These are phyloP conservation scores for Sporothrix pallida DNA, from an alignment of 2,329 filamentous ascomycete genomes.

Conservation along the genomic window DNA sequence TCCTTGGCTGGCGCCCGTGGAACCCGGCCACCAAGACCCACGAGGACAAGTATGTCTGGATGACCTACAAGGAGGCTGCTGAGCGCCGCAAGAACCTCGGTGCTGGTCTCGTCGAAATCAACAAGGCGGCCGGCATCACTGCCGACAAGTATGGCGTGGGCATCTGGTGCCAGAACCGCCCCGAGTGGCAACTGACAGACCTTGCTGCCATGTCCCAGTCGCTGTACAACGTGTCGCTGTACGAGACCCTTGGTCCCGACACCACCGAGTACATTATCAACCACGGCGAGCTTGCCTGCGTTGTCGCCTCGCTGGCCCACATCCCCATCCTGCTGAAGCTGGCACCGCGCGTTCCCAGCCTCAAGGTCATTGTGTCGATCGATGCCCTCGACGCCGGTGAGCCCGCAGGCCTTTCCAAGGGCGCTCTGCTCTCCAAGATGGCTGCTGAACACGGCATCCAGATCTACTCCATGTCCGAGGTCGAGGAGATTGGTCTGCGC, in stretches of 20 bases:
- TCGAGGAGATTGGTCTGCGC: slow-evolving; percentile 78
- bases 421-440: slow-evolving; percentile 74
- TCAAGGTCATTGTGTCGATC: slow-evolving; percentile 88
- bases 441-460: slow-evolving; percentile 75
- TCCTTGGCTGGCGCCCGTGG: slow-evolving; percentile 82
- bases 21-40: slow-evolving; percentile 74
- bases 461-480: slow-evolving; percentile 78
- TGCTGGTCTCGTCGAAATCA: slow-evolving; percentile 81
- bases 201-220: slow-evolving; percentile 85
- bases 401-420: slow-evolving; percentile 76
- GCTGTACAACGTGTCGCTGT: slow-evolving; percentile 89
- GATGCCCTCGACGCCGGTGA: slow-evolving; percentile 85
- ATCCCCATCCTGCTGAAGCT: slow-evolving; percentile 82
- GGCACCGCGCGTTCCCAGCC: slow-evolving; percentile 71
- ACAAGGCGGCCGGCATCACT: slow-evolving; percentile 72
- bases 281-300: slow-evolving; percentile 76
- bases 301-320: slow-evolving; percentile 80
- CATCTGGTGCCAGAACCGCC: slow-evolving; percentile 84
- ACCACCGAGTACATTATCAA: slow-evolving; percentile 96
- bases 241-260: slow-evolving; percentile 92
- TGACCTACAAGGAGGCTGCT: slow-evolving; percentile 80
- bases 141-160: slow-evolving; percentile 75
- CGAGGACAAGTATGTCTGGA: slow-evolving; percentile 78
- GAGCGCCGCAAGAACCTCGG: slow-evolving; percentile 83
- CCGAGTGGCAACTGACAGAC: slow-evolving; percentile 93